phyloP scores from a whole-genome alignment of 306 rosid genomes.

The Malus asiatica region DNA sequence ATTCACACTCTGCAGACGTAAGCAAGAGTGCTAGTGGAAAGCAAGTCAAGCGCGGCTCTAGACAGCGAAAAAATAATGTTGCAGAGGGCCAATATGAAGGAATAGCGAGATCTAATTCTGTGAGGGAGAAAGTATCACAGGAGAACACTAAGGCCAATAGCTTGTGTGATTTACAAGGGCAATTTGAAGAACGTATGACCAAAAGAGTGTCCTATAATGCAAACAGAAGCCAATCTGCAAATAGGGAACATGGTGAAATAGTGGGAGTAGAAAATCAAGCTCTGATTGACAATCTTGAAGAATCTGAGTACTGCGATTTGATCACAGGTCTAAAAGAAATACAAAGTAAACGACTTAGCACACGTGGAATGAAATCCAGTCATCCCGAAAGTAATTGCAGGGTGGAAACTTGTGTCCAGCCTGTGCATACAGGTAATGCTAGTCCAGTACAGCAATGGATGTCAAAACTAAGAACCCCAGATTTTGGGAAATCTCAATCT shows the following conservation, averaged over 20 bases:
- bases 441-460: slow-evolving; percentile 48
- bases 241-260: slow-evolving; percentile 21
- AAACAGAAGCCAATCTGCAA: slow-evolving; percentile 19
- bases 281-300: slow-evolving; percentile 13
- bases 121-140: slow-evolving; percentile 15
- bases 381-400: slow-evolving; percentile 34
- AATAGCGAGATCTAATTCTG: slow-evolving; percentile 18
- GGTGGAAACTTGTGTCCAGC: slow-evolving; percentile 26
- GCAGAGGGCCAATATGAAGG: slow-evolving; percentile 13
- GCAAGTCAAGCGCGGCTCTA: slow-evolving; percentile 18
- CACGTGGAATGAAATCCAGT: slow-evolving; percentile 18
- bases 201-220: slow-evolving; percentile 24
- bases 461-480: slow-evolving; percentile 27
- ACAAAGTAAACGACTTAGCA: slow-evolving; percentile 9
- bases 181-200: slow-evolving; percentile 20
- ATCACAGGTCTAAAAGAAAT: slow-evolving; percentile 20
- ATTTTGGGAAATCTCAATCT: slow-evolving; percentile 30
- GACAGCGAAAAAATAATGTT: slow-evolving; percentile 1
- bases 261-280: slow-evolving; percentile 10
- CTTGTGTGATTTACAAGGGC: slow-evolving; percentile 9
- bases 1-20: slow-evolving; percentile 16
- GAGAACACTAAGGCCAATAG: slow-evolving; percentile 6
- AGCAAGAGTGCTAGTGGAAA: slow-evolving; percentile 17
- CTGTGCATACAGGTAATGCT: slow-evolving; percentile 26
- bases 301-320: slow-evolving; percentile 12